phyloP scores from a whole-genome alignment of 2,329 filamentous ascomycete genomes.

The Didymella lethalis region DNA sequence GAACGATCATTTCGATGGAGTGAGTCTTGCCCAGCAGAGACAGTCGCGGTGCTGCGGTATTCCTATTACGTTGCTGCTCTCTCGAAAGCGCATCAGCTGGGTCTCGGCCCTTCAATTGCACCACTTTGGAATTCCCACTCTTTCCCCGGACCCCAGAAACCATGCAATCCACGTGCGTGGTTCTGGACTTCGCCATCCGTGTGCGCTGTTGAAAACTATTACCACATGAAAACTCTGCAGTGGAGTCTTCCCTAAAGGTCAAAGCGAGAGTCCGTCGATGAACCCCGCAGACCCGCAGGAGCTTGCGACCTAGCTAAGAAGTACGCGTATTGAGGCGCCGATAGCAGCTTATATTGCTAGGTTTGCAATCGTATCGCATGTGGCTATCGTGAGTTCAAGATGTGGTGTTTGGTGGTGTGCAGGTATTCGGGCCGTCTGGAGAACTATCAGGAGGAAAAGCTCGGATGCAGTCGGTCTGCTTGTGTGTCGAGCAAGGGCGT shows the following conservation, averaged over 20 bases:
- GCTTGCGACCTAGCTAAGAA: neutral
- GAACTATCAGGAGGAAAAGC: neutral
- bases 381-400: neutral
- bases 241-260: conserved; percentile 21
- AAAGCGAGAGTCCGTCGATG: conserved; percentile 8
- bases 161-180: neutral
- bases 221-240: conserved; percentile 24
- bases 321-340: neutral
- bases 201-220: conserved; percentile 17
- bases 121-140: neutral
- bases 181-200: conserved; percentile 3
- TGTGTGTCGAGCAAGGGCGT: neutral
- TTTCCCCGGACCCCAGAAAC: conserved; percentile 15
- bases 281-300: conserved; percentile 15
- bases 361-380: neutral
- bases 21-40: neutral
- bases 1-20: neutral
- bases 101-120: neutral
- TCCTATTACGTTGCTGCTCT: neutral
- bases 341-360: conserved; percentile 4
- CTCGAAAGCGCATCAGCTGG: neutral
- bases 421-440: conserved; percentile 3
- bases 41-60: neutral
- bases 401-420: conserved; percentile 4
- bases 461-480: neutral